These are phyloP conservation scores for Penicillium sp. DNA, from an alignment of 2,329 filamentous ascomycete species.

Conservation along the genomic window DNA sequence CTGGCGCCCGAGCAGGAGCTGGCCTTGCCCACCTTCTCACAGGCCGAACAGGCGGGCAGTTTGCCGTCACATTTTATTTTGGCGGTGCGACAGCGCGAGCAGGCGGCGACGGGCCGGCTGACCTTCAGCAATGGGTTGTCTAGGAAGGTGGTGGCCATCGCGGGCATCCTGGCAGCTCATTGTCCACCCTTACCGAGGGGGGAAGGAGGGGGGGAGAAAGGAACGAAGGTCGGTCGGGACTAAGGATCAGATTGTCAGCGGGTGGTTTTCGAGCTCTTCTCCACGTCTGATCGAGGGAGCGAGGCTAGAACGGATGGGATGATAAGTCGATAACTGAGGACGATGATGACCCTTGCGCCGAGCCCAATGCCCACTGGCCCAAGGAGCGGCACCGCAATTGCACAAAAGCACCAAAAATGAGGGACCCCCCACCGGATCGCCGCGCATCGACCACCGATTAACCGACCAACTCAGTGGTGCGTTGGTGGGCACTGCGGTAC, in stretches of 20 bases:
- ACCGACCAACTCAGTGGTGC: background rate
- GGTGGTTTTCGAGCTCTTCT: background rate
- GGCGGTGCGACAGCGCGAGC: constrained; percentile 79
- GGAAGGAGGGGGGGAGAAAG: background rate
- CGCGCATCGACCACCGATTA: constrained; percentile 1
- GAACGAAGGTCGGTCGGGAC: background rate
- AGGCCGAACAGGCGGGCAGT: constrained; percentile 90
- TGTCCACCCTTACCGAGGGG: constrained; percentile 8
- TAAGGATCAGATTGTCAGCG: background rate
- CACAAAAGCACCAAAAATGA: background rate
- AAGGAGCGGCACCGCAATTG: background rate
- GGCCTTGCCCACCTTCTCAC: constrained; percentile 84
- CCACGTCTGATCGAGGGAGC: background rate
- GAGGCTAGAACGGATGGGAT: background rate
- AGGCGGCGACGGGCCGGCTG: constrained; percentile 76
- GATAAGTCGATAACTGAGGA: background rate
- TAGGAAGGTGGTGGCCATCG: constrained; percentile 36
- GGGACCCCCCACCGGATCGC: constrained; percentile 2
- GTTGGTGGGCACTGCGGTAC: no score
- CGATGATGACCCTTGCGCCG: background rate
- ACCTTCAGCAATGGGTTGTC: constrained; percentile 54
- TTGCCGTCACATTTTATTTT: constrained; percentile 99
- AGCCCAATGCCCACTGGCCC: background rate
- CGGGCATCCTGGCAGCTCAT: constrained; percentile 35
- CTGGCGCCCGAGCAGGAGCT: constrained; percentile 91